Evolutionary conservation across 2,329 filamentous ascomycete genomes (phyloP).

Genomic region (Aspergillus pseudonomiae): DNA sequence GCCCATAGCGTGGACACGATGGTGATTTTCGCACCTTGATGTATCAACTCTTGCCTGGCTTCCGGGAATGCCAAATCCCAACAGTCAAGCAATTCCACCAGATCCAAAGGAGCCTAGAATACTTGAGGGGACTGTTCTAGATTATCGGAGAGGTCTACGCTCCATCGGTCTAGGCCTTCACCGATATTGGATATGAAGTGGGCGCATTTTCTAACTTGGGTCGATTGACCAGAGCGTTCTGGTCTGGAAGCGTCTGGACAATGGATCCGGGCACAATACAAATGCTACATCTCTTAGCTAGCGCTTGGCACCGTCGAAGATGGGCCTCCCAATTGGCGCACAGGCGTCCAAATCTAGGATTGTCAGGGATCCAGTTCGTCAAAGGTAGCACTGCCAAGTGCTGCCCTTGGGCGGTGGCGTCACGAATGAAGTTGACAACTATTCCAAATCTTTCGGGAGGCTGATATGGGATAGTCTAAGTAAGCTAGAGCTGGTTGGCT

Average conservation of each 20-base stretch:
- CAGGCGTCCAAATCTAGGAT: conserved; percentile 48
- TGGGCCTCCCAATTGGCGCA: conserved; percentile 55
- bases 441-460: conserved; percentile 21
- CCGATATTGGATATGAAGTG: conserved; percentile 59
- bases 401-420: conserved; percentile 48
- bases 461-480: background rate
- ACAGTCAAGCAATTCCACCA: conserved; percentile 59
- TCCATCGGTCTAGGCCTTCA: conserved; percentile 34
- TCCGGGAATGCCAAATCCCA: conserved; percentile 55
- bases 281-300: conserved; percentile 55
- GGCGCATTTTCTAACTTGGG: conserved; percentile 53
- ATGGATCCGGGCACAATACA: conserved; percentile 50
- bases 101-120: conserved; percentile 53
- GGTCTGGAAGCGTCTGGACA: conserved; percentile 41
- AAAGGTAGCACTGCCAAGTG: conserved; percentile 61
- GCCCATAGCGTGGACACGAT: conserved; percentile 59
- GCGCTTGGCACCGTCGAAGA: conserved; percentile 52
- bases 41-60: conserved; percentile 57
- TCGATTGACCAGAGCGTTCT: conserved; percentile 33
- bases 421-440: conserved; percentile 45
- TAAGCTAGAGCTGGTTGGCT: background rate
- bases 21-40: conserved; percentile 56
- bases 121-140: background rate
- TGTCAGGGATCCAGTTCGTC: conserved; percentile 54
- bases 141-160: background rate